Conservation (phyloP, 2,329 filamentous ascomycete genomes). For the Fusarium citri region DNA sequence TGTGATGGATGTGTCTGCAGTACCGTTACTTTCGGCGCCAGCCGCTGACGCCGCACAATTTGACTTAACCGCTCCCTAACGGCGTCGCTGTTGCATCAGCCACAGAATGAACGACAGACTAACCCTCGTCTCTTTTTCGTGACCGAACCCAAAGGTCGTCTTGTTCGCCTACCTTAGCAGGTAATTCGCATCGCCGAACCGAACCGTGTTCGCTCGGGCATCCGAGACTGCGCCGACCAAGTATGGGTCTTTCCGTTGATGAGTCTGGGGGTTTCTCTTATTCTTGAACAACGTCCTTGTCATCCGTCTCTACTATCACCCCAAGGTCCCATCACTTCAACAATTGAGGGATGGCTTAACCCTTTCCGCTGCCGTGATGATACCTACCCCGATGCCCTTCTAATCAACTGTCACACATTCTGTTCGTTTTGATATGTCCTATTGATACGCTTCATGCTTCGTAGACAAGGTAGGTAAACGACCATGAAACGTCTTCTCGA, state of each 20-base stretch:
- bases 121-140: neutral
- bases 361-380: neutral
- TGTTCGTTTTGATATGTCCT: neutral
- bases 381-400: neutral
- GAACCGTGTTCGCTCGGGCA: slow-evolving; percentile 29
- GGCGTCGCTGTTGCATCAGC: slow-evolving; percentile 3
- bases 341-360: neutral
- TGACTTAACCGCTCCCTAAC: neutral
- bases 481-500: neutral
- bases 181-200: slow-evolving; percentile 2
- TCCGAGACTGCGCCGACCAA: slow-evolving; percentile 35
- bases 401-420: slow-evolving; percentile 1
- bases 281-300: neutral
- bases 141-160: neutral
- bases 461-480: slow-evolving; percentile 21
- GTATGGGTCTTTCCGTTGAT: slow-evolving; percentile 5
- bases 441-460: neutral
- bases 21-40: neutral
- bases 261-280: slow-evolving; percentile 12
- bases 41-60: slow-evolving; percentile 4
- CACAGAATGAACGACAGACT: slow-evolving; percentile 2
- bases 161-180: neutral
- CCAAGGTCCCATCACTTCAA: neutral
- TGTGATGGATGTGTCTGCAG: slow-evolving; percentile 7
- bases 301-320: neutral